Conservation (phyloP, 352 stramenopile genomes). For the Phytopythium sindhum region DNA sequence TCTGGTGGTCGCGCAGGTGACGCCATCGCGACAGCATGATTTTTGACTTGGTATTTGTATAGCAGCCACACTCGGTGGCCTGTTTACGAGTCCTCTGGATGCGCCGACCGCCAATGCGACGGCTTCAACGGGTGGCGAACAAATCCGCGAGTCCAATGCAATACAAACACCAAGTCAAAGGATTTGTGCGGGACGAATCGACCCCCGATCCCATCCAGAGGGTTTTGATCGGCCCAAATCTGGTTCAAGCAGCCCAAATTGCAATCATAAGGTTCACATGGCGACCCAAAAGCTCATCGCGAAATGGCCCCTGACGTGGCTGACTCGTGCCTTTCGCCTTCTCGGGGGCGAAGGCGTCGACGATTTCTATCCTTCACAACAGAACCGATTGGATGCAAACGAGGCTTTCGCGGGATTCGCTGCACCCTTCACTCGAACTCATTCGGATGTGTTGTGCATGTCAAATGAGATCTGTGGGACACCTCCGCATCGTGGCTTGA, state of each 20-base stretch:
- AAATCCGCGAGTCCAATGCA: background rate
- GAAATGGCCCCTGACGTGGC: background rate
- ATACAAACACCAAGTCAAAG: background rate
- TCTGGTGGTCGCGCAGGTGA: conserved; percentile 1
- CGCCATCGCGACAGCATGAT: conserved; percentile 1
- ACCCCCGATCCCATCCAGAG: background rate
- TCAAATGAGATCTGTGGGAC: background rate
- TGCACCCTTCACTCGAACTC: background rate
- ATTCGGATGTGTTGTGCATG: background rate
- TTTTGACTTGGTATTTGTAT: background rate
- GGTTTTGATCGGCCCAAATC: too few species aligned
- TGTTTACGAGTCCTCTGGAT: too few species aligned
- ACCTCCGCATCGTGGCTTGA: background rate
- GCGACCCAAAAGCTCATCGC: background rate
- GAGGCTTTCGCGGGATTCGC: too few species aligned
- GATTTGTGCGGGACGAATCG: background rate
- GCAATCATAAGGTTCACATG: too few species aligned
- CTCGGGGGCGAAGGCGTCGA: too few species aligned
- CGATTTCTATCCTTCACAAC: background rate
- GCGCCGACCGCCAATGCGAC: background rate
- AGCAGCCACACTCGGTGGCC: background rate
- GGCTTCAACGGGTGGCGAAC: background rate
- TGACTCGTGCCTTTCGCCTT: background rate
- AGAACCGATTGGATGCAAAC: background rate
- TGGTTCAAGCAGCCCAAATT: too few species aligned